phyloP scores from a whole-genome alignment of 2,329 filamentous ascomycete species.

The Monosporascus cannonballus region DNA sequence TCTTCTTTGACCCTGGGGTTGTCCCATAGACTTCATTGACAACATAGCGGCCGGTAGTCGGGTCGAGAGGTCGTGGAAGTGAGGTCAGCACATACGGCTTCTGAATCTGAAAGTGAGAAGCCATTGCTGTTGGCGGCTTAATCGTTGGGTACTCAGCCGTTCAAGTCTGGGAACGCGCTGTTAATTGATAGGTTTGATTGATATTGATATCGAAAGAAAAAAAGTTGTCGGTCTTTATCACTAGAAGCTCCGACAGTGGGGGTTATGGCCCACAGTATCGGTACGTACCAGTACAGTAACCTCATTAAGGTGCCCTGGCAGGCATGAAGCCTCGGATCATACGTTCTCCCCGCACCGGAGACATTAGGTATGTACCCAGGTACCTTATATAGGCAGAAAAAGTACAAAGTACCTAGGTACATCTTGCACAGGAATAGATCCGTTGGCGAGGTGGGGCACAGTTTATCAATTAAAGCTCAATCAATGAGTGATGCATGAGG shows the following conservation, averaged over 20 bases:
- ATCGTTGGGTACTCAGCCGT: neutral
- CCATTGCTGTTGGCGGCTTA: constrained; percentile 33
- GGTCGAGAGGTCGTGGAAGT: constrained; percentile 52
- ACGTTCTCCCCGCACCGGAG: too few species aligned
- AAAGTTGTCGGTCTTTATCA: constrained; percentile 1
- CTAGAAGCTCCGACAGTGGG: constrained; percentile 2
- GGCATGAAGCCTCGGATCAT: too few species aligned
- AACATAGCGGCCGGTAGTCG: constrained; percentile 41
- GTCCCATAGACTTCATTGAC: constrained; percentile 58
- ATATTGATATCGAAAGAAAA: neutral
- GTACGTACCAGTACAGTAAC: neutral
- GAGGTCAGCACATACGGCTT: constrained; percentile 58
- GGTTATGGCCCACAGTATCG: neutral
- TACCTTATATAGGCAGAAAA: too few species aligned
- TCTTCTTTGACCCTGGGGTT: constrained; percentile 50
- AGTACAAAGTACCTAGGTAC: neutral
- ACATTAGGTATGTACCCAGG: too few species aligned
- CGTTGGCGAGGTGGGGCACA: too few species aligned
- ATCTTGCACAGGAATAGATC: neutral
- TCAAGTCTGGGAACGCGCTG: neutral
- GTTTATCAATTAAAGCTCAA: neutral
- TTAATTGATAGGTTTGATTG: neutral
- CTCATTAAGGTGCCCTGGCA: too few species aligned
- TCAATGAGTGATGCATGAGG: neutral
- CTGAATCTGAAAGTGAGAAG: constrained; percentile 55